Evolutionary conservation across 176 grass and related monocot genomes (phyloP), one percentile per base, ranked within the genome.

Genomic region (Lolium perenne): DNA sequence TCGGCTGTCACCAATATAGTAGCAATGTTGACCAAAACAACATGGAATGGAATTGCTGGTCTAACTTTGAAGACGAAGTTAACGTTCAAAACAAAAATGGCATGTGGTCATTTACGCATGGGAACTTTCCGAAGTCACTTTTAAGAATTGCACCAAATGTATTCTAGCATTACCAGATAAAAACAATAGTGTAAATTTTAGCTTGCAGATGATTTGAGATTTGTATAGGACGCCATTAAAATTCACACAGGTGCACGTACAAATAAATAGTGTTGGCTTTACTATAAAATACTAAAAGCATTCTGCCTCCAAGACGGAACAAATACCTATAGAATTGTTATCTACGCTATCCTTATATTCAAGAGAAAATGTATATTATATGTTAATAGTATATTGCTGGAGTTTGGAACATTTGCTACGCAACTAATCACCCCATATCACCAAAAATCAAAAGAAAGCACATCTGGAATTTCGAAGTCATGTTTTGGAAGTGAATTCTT

Each of bases 401-500:
- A 40, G 83, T 64, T 58, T 55, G 1, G 65, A 43, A 49, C 7
- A 75, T 15, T 50, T 65, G 22, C 14, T 65, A 16, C 3, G 6
- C 47, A 17, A 75, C 15, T 15, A 6, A 13, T 82, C 76, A 38
- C 71, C 58, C 17, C 74, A 79, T 11, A 48, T 23, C 29, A n/a
- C 14, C n/a, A 54, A 54, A 32, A 76, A 18, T 54, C 46, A 59
- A 43, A 84, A 76, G 23, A 16, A 65, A 65, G 48, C 53, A 68
- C 59, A 59, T 65, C n/a, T 57, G 20, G 4, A 18, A 17, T 16
- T 69, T 69, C 15, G 0, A 29, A 69, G 6, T 29, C 61, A 43
- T 47, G 40, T 69, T 47, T 60, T 4, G n/a, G 57, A 84, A 66
- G 65, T 64, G 15, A 66, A 60, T 80, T 48, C 47, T 13, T 49